Evolutionary conservation across 2,329 filamentous ascomycete species (phyloP), one percentile per base, ranked within the genome.

Genomic region (Myriosclerotinia duriaeana): DNA sequence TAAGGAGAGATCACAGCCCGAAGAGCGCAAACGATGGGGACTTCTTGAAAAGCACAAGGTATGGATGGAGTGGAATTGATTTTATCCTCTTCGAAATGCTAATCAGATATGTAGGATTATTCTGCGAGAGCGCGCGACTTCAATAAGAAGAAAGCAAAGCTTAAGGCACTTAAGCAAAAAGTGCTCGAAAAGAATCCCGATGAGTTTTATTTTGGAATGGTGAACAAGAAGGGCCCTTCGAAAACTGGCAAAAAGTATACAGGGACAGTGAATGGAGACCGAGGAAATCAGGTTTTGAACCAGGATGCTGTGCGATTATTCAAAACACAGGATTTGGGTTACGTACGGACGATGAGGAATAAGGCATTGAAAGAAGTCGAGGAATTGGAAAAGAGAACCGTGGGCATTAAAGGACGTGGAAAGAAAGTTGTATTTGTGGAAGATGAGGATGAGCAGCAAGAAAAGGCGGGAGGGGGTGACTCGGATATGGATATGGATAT

Each of bases 11-110:
- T 91, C 91, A 46, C 95, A 98, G 78, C 91, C 93, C 52, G 79
- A 87, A 70, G 91, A 93, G 76, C 91, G 95, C 64, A 82, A 89
- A 71, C 92, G 92, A 81, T 92, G 93, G 80, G 95, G 95, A 71
- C 85, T 98, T 30, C 88, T 98, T 69, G 95, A 98, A 79, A 98
- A 99, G 81, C 91, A 95, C 84, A 97, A 97, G 82, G 89, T 89
- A 75, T 53, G 36, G 30, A 75, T 53, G 36, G 30, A n/a, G 14
- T 53, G 7, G 26, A 22, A 9, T 15, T 40, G 12, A 48, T 22
- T 52, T 53, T 20, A 46, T 30, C 58, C 54, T 38, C 9, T 55
- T 34, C 50, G 20, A 56, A 15, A 17, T 54, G 48, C 26, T 68
- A 65, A 62, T 65, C 52, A 61, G n/a, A 53, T 36, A n/a, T 42